phyloP scores from a whole-genome alignment of 345 rosid genomes.

The Raphanus sativus region DNA sequence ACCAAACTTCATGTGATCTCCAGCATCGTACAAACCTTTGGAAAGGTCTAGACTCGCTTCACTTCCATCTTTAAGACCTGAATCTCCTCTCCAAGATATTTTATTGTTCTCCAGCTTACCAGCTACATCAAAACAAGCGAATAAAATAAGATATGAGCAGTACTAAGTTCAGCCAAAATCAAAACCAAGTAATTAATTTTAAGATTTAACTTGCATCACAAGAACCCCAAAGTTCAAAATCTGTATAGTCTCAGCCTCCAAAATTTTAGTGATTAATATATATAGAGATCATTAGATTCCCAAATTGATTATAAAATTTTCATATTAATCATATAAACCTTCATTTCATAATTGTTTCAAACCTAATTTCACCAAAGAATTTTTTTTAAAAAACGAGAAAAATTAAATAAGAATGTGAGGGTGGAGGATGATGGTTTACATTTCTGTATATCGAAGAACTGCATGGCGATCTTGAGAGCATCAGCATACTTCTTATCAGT shows the following conservation, averaged over 20 bases:
- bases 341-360: too few species aligned
- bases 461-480: constrained; percentile 78
- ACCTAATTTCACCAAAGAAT: too few species aligned
- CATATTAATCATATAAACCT: not conserved
- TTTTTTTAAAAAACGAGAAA: not conserved
- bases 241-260: not conserved
- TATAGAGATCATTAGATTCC: not conserved
- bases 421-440: constrained; percentile 39
- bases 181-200: not conserved
- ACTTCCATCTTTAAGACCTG: constrained; percentile 68
- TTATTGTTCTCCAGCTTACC: constrained; percentile 72
- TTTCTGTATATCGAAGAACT: constrained; percentile 91
- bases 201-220: not conserved
- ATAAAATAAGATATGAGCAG: not conserved
- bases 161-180: not conserved
- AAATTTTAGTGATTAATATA: too few species aligned
- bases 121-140: constrained; percentile 40
- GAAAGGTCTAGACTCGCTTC: constrained; percentile 62
- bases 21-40: constrained; percentile 89
- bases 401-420: not conserved
- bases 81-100: constrained; percentile 85
- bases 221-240: not conserved
- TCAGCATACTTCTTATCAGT: constrained; percentile 60
- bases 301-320: not conserved
- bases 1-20: constrained; percentile 89